Conservation (phyloP, 2,329 filamentous ascomycete species). For the Alternaria consortialis region DNA sequence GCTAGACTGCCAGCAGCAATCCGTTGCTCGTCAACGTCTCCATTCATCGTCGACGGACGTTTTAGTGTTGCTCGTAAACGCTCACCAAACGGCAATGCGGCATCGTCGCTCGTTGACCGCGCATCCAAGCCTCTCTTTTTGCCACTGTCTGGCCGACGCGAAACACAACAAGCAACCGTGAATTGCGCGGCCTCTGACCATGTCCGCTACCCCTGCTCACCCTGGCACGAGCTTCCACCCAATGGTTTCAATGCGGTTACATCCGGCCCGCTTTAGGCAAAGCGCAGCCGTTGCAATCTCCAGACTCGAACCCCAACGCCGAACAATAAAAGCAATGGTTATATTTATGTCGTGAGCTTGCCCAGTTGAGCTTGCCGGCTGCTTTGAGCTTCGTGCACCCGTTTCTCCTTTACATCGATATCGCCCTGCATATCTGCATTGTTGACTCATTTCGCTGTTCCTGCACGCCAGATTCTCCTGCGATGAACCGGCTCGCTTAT, state of each 20-base stretch:
- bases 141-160: conserved; percentile 3
- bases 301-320: conserved; percentile 4
- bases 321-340: conserved; percentile 10
- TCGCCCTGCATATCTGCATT: conserved; percentile 3
- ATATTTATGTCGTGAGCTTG: conserved; percentile 8
- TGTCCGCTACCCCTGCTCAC: conserved; percentile 6
- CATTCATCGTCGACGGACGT: conserved; percentile 1
- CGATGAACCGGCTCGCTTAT: conserved; percentile 20
- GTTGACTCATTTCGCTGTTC: background rate
- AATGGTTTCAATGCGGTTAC: conserved; percentile 19
- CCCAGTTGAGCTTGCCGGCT: background rate
- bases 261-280: conserved; percentile 9
- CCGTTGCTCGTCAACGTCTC: conserved; percentile 8
- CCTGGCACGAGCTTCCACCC: conserved; percentile 11
- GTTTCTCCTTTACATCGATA: conserved; percentile 10
- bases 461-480: background rate
- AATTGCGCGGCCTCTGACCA: conserved; percentile 20
- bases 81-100: conserved; percentile 3
- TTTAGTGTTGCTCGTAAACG: conserved; percentile 2
- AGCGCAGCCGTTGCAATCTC: conserved; percentile 21
- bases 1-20: conserved; percentile 9
- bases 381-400: conserved; percentile 1
- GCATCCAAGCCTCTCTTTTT: conserved; percentile 1
- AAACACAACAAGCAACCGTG: conserved; percentile 19
- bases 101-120: background rate